phyloP scores from a whole-genome alignment of 192 early-diverging fungal genomes.

The Phlyctochytrium bullatum region DNA sequence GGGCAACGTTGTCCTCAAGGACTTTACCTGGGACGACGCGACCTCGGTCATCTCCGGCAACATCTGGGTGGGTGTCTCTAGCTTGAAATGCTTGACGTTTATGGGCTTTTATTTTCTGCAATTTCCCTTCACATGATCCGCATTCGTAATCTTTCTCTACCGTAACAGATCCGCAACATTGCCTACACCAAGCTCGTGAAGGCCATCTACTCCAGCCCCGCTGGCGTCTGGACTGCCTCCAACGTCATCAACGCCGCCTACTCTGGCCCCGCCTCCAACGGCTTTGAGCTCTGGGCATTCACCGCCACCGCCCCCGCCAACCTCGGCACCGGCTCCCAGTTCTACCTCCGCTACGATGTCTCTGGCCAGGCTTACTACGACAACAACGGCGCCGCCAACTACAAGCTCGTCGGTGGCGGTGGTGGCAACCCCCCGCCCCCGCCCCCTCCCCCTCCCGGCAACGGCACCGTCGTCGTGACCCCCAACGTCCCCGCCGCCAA shows the following conservation, averaged over 20 bases:
- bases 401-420: too few relatives aligned
- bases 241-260: not conserved
- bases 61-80: constrained; percentile 1
- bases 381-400: not conserved
- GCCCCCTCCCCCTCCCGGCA: not conserved
- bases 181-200: not conserved
- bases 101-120: too few relatives aligned
- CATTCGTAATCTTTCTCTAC: not conserved
- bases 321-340: not conserved
- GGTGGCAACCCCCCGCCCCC: not conserved
- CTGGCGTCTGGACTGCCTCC: not conserved
- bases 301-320: not conserved
- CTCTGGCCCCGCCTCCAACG: not conserved
- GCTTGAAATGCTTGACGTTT: not conserved
- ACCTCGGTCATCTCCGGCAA: not conserved
- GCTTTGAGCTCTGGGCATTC: not conserved
- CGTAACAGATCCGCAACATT: not conserved
- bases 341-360: constrained; percentile 6
- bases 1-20: not conserved
- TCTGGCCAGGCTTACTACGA: constrained; percentile 6
- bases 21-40: not conserved
- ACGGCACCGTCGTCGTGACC: not conserved
- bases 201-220: not conserved
- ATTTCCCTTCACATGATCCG: not conserved
- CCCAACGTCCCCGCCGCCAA: not conserved